These are phyloP conservation scores for Erigeron canadensis DNA, from an alignment of 129 eudicot genomes.

Conservation along the genomic window DNA sequence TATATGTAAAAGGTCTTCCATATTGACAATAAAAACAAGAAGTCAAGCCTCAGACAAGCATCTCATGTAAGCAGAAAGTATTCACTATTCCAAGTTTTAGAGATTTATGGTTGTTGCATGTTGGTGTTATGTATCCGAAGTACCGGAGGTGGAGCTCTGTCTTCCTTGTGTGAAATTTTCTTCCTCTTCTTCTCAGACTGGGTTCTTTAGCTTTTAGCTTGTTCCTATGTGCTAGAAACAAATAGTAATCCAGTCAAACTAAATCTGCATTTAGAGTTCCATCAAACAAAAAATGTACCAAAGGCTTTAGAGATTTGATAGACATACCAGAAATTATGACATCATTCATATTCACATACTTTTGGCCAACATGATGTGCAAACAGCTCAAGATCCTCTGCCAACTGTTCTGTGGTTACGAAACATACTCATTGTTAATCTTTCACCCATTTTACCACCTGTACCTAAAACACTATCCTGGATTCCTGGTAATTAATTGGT, in stretches of 20 bases:
- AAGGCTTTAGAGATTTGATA: background rate
- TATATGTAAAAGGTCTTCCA: too few species aligned
- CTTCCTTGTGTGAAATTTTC: slow-evolving; percentile 64
- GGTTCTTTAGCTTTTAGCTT: slow-evolving; percentile 71
- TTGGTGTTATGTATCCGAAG: slow-evolving; percentile 27
- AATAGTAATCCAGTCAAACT: background rate
- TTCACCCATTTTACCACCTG: background rate
- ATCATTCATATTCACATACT: slow-evolving; percentile 79
- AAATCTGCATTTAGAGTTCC: background rate
- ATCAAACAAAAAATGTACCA: background rate
- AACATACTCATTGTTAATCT: background rate
- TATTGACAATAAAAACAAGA: background rate
- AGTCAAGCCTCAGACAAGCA: slow-evolving; percentile 3
- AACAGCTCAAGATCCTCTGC: slow-evolving; percentile 88
- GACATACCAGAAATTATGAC: slow-evolving; percentile 78
- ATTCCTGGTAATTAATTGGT: background rate
- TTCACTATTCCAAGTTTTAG: background rate
- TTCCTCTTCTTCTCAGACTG: slow-evolving; percentile 73
- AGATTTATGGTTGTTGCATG: slow-evolving; percentile 3
- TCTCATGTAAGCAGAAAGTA: slow-evolving; percentile 3
- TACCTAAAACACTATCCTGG: too few species aligned
- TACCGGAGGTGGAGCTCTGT: slow-evolving; percentile 44
- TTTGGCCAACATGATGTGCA: slow-evolving; percentile 85
- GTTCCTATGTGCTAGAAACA: slow-evolving; percentile 73
- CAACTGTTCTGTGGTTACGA: slow-evolving; percentile 60